Conservation (phyloP, 768 basidiomycete species). For the Termitomyces heimii region DNA sequence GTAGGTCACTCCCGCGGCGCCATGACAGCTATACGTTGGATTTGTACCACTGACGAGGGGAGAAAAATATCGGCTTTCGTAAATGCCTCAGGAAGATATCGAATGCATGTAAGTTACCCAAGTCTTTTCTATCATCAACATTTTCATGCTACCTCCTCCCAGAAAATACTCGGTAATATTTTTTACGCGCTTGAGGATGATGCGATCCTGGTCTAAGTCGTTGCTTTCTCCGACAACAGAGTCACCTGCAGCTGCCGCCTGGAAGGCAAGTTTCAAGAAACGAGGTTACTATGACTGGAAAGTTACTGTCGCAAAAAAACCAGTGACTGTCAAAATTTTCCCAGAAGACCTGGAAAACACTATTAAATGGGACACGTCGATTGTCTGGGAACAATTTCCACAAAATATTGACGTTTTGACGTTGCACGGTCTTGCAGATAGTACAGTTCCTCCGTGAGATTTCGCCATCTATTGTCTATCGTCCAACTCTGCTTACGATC, state of each 20-base stretch:
- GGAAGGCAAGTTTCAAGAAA: conserved; percentile 45
- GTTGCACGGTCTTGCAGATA: conserved; percentile 69
- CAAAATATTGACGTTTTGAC: conserved; percentile 59
- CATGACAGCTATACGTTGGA: conserved; percentile 62
- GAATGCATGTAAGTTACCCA: conserved; percentile 61
- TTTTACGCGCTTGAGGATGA: conserved; percentile 4
- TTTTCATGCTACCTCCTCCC: not conserved
- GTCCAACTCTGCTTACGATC: not conserved
- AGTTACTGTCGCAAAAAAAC: conserved; percentile 60
- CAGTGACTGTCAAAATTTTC: conserved; percentile 43
- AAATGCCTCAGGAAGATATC: conserved; percentile 72
- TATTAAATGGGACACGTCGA: conserved; percentile 56
- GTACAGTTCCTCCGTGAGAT: conserved; percentile 64
- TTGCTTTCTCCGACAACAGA: conserved; percentile 18
- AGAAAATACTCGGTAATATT: conserved; percentile 40
- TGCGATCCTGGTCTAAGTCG: not conserved
- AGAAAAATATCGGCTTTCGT: conserved; percentile 53
- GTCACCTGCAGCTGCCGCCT: conserved; percentile 23
- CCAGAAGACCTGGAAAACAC: conserved; percentile 60
- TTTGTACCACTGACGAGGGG: conserved; percentile 58
- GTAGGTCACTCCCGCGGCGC: conserved; percentile 79
- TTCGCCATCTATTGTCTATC: conserved; percentile 4
- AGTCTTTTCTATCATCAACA: not conserved
- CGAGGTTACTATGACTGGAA: conserved; percentile 62
- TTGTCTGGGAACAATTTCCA: conserved; percentile 70